phyloP scores from a whole-genome alignment of 495 filamentous ascomycete genomes.

The Cercophora scortea region DNA sequence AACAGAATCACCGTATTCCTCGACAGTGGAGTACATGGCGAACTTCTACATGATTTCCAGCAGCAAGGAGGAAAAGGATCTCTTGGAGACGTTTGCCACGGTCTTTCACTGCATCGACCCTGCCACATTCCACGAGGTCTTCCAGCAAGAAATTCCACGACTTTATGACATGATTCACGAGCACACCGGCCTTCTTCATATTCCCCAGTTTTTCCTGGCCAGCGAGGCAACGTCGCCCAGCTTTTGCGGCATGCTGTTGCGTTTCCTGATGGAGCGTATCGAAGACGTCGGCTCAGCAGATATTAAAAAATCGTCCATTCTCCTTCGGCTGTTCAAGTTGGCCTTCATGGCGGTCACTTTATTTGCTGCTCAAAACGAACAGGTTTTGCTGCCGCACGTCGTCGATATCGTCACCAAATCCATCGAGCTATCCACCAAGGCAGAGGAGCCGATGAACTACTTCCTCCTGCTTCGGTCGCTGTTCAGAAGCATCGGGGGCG shows the following conservation, averaged over 20 bases:
- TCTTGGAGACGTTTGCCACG: conserved; percentile 94
- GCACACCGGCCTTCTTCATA: conserved; percentile 84
- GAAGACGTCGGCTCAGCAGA: conserved; percentile 90
- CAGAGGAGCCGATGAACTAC: conserved; percentile 98
- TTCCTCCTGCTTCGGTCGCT: conserved; percentile 87
- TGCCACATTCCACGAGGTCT: conserved; percentile 97
- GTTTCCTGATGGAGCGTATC: conserved; percentile 94
- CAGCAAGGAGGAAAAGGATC: conserved; percentile 92
- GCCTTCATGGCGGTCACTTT: conserved; percentile 99
- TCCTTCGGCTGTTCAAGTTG: conserved; percentile 93
- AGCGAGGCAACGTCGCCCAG: conserved; percentile 95
- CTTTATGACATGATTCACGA: conserved; percentile 98
- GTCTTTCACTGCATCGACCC: conserved; percentile 98
- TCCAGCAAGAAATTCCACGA: conserved; percentile 91
- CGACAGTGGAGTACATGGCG: conserved; percentile 79
- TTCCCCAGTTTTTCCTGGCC: conserved; percentile 96
- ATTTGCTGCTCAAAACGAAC: conserved; percentile 90
- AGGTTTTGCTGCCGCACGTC: conserved; percentile 90
- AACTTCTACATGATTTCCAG: conserved; percentile 89
- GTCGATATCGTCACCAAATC: conserved; percentile 94
- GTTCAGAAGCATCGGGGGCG: conserved; percentile 94
- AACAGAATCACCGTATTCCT: conserved; percentile 64
- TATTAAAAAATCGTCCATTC: conserved; percentile 80
- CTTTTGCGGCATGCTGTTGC: conserved; percentile 95
- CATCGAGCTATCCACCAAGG: conserved; percentile 88